phyloP scores from a whole-genome alignment of 306 rosid genomes.

The Castanospermum australe region DNA sequence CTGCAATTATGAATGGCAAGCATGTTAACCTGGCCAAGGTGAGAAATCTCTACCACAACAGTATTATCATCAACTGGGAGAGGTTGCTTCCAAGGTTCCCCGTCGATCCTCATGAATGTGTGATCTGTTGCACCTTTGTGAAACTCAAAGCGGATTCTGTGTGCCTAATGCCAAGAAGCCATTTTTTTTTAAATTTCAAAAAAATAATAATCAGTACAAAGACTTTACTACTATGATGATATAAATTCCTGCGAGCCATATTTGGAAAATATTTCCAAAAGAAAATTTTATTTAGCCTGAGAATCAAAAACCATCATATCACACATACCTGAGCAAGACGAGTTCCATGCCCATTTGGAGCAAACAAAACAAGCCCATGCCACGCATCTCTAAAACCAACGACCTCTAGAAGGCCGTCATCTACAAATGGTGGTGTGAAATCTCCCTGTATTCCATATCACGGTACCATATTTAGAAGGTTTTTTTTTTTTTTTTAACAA shows the following conservation, averaged over 20 bases:
- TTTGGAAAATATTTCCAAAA: not conserved
- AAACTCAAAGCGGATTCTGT: slow-evolving; percentile 75
- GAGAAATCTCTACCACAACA: slow-evolving; percentile 86
- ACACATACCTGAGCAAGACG: slow-evolving; percentile 91
- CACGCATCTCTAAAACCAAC: slow-evolving; percentile 97
- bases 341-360: slow-evolving; percentile 98
- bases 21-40: slow-evolving; percentile 89
- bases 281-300: not conserved
- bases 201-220: too few species aligned
- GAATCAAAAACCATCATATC: not conserved
- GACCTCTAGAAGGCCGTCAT: slow-evolving; percentile 86
- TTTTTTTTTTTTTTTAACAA: not conserved
- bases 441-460: slow-evolving; percentile 55
- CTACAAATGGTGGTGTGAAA: slow-evolving; percentile 80
- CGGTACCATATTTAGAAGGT: slow-evolving; percentile 15
- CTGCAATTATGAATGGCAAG: slow-evolving; percentile 64
- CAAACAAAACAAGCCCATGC: slow-evolving; percentile 90
- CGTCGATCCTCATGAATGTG: slow-evolving; percentile 91
- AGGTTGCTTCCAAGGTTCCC: slow-evolving; percentile 99
- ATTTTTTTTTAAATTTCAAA: too few species aligned
- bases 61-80: slow-evolving; percentile 81
- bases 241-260: not conserved
- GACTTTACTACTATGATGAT: not conserved
- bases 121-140: slow-evolving; percentile 70
- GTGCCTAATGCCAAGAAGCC: slow-evolving; percentile 53